Base-by-base conservation (phyloP, 1,139 yeast genomes). In the Geotrichum aggregatum region DNA sequence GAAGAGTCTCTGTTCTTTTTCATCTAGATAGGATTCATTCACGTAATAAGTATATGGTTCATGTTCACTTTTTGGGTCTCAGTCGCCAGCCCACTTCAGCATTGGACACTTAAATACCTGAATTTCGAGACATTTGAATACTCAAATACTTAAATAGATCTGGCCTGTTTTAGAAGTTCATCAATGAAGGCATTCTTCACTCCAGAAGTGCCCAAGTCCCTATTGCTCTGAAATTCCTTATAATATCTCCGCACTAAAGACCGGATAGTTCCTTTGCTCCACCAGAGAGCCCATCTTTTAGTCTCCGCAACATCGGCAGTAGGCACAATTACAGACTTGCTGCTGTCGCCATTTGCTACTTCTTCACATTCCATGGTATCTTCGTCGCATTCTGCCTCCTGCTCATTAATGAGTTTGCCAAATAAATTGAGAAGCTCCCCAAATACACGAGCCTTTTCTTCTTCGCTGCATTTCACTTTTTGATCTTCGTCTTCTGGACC, bases 221-320 rank as follows among this genome's bases (percentile, higher is more conserved):
- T n/a, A 21, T 14, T 30, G 10, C 22, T 7, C 21, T 42, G 39
- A 4, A 47, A 34, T 11, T 33, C 54, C n/a, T 33, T 30, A n/a
- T 24, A 21, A 26, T 50, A 46, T 35, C 42, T 39, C 14, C 56
- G 40, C 28, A 50, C 21, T 1, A 53, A 30, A 6, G 54, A 42
- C 28, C 47, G 39, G 7, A 45, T n/a, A 7, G 49, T 45, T 1
- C 56, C 56, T 38, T 47, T 39, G 33, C 39, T 42, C 56, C 56
- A 53, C 56, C 56, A 53, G 6, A 53, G 8, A 11, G 52, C 52
- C 56, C 56, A 53, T 13, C 35, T 40, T 30, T 47, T 47, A 38
- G 44, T 47, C 42, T 53, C 54, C 2, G 34, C 34, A 24, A 24
- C 8, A 24, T 8, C 8, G 7, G 5, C 28, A 24, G 28, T 8